phyloP scores from a whole-genome alignment of 2,329 filamentous ascomycete genomes.

The Penicillium sp. region DNA sequence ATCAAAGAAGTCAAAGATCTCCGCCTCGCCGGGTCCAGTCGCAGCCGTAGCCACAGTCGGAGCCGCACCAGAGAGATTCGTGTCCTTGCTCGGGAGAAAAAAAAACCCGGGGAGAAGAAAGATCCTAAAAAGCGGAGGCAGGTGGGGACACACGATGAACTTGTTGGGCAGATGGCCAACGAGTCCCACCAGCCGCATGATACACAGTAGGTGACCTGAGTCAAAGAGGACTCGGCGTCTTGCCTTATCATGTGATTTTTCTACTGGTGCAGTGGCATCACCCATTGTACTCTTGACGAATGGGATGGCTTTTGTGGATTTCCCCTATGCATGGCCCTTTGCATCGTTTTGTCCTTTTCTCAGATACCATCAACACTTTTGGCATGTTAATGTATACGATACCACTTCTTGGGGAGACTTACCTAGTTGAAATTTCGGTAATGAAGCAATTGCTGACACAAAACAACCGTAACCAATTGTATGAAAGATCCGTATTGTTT shows the following conservation, averaged over 20 bases:
- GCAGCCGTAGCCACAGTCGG: constrained; percentile 34
- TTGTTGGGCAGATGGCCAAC: constrained; percentile 15
- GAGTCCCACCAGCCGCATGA: background rate
- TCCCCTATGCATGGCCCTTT: background rate
- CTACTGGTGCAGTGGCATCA: background rate
- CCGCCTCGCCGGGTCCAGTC: constrained; percentile 48
- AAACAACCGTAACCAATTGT: too few relatives aligned
- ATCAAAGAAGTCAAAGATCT: constrained; percentile 73
- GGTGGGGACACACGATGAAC: constrained; percentile 17
- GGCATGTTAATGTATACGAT: background rate
- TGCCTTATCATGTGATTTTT: background rate
- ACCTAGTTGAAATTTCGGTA: too few relatives aligned
- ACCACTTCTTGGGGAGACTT: background rate
- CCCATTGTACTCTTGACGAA: background rate
- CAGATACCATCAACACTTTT: background rate
- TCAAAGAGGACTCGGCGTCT: background rate
- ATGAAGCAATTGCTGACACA: too few relatives aligned
- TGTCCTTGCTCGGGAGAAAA: constrained; percentile 27
- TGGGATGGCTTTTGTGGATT: background rate
- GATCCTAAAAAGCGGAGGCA: constrained; percentile 23
- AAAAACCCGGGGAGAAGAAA: constrained; percentile 31
- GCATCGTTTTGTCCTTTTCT: background rate
- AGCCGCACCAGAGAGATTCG: constrained; percentile 32
- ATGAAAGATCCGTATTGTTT: too few relatives aligned
- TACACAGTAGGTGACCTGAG: background rate